These are phyloP conservation scores for bread wheat (Triticum aestivum) DNA, from an alignment of 176 grass and related monocot genomes.

Conservation along the genomic window IWGSC_CS_RefSeq_v2.1 NC_057807.1:693551352-693551851, in stretches of 20 bases:
- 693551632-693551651: constrained; percentile 60
- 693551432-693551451: constrained; percentile 20
- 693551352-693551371: constrained; percentile 42
- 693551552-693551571: constrained; percentile 46
- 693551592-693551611: constrained; percentile 89
- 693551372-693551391: constrained; percentile 58
- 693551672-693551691: constrained; percentile 61
- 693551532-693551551: background rate
- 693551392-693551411: constrained; percentile 56
- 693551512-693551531: constrained; percentile 12
- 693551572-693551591: constrained; percentile 80
- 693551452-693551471: constrained; percentile 2
- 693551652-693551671: constrained; percentile 83
- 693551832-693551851: background rate
- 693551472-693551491: constrained; percentile 13
- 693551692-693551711: constrained; percentile 21
- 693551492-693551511: constrained; percentile 1
- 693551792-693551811: background rate
- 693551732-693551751: background rate
- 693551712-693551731: background rate
- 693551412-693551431: background rate
- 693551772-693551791: background rate
- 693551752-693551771: background rate
- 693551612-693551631: constrained; percentile 69
- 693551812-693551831: background rate